Evolutionary conservation across 2,329 filamentous ascomycete species (phyloP).

Genomic region (Penicillium paneum): DNA sequence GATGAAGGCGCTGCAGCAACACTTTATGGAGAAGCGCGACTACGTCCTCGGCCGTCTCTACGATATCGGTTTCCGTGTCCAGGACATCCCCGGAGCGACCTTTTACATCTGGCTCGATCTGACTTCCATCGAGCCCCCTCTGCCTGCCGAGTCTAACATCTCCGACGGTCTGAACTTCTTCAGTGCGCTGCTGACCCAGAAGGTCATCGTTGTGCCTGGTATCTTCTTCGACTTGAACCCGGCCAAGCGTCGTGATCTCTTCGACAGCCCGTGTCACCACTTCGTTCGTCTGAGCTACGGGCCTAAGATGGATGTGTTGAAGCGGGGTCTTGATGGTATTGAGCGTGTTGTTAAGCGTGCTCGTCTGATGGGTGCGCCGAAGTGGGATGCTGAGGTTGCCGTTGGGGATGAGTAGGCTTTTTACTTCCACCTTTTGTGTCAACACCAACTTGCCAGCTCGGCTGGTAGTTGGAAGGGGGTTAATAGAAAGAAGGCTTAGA

Average conservation of each 20-base stretch:
- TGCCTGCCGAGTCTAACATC: constrained; percentile 64
- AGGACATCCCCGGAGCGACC: constrained; percentile 81
- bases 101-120: constrained; percentile 85
- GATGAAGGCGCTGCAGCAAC: constrained; percentile 83
- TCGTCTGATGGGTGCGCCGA: constrained; percentile 27
- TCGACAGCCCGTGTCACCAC: constrained; percentile 91
- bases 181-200: constrained; percentile 86
- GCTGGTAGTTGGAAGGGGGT: background rate
- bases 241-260: constrained; percentile 80
- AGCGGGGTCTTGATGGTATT: constrained; percentile 78
- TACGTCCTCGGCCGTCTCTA: constrained; percentile 77
- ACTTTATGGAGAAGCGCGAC: constrained; percentile 92
- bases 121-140: constrained; percentile 47
- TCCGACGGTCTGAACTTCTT: constrained; percentile 96
- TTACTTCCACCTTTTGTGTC: background rate
- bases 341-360: constrained; percentile 67
- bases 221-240: constrained; percentile 99
- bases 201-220: constrained; percentile 92
- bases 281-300: constrained; percentile 84
- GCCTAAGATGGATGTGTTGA: constrained; percentile 73
- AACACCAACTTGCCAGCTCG: background rate
- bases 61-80: constrained; percentile 83
- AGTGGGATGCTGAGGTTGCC: constrained; percentile 39
- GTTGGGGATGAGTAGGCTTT: constrained; percentile 32
- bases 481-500: too few species aligned